Evolutionary conservation across 139 green algal genomes (phyloP).

Genomic region (Zygnema circumcarinatum): DNA sequence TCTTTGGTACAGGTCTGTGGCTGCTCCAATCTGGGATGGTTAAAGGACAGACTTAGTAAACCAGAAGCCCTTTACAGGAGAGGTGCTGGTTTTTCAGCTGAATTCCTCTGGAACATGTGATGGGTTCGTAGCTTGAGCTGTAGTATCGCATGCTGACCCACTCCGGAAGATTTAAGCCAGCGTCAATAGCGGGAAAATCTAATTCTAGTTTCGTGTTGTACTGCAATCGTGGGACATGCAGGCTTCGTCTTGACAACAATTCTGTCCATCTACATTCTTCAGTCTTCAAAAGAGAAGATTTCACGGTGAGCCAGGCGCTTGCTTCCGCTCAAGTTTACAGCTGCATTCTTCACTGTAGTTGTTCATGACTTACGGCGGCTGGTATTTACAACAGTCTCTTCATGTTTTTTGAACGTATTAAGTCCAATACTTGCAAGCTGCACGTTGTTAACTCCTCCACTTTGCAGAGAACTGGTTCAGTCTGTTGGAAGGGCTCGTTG

Average conservation of each 20-base stretch:
- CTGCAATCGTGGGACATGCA: no score
- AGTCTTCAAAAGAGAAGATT: conserved; percentile 55
- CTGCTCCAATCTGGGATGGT: neutral
- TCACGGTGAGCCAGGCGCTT: conserved; percentile 6
- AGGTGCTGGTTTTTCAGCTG: neutral
- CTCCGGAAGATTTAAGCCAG: neutral
- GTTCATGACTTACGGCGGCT: no score
- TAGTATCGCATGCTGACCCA: neutral
- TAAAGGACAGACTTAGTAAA: neutral
- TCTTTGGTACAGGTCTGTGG: conserved; percentile 32
- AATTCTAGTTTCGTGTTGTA: no score
- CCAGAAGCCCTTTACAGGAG: neutral
- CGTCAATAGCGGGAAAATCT: no score
- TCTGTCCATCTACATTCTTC: conserved; percentile 36
- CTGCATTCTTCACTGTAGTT: no score
- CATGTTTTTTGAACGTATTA: neutral
- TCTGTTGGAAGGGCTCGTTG: neutral
- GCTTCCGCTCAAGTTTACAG: neutral
- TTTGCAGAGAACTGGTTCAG: neutral
- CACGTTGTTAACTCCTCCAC: neutral
- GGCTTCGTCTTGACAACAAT: conserved; percentile 34
- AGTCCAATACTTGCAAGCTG: neutral
- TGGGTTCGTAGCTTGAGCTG: neutral
- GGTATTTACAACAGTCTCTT: neutral
- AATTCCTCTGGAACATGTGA: neutral